phyloP scores from a whole-genome alignment of 1,284 basidiomycete genomes.

The Schizophyllum commune region DNA sequence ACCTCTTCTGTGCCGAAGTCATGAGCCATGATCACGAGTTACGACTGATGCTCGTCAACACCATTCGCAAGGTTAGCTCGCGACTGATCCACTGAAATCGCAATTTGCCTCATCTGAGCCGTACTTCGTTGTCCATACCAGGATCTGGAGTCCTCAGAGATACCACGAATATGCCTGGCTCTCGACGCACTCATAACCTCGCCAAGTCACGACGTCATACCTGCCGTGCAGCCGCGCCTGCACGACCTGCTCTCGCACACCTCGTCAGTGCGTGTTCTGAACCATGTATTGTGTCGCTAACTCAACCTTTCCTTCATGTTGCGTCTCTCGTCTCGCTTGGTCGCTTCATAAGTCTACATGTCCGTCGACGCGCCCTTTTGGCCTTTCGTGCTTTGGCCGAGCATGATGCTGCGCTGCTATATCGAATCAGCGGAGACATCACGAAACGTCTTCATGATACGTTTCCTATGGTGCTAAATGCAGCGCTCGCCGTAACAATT shows the following conservation, averaged over 20 bases:
- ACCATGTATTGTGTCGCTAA: too few species aligned
- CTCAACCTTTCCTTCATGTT: too few species aligned
- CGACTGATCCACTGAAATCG: too few species aligned
- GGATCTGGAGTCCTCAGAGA: constrained; percentile 55
- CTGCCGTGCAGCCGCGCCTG: constrained; percentile 62
- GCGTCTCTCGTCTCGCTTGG: constrained; percentile 3
- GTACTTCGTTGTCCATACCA: too few species aligned
- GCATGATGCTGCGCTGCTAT: constrained; percentile 40
- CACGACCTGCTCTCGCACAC: constrained; percentile 56
- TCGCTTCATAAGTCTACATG: constrained; percentile 38
- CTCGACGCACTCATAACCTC: constrained; percentile 56
- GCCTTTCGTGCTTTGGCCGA: constrained; percentile 48
- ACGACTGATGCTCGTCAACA: constrained; percentile 77
- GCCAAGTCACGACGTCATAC: constrained; percentile 57
- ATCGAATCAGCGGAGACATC: constrained; percentile 33
- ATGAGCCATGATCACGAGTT: constrained; percentile 63
- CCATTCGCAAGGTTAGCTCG: constrained; percentile 56
- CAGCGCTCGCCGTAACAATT: constrained; percentile 36
- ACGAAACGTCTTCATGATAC: constrained; percentile 39
- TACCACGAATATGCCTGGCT: constrained; percentile 59
- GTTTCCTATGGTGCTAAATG: constrained; percentile 36
- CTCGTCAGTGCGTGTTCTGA: constrained; percentile 53
- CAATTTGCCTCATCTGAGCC: too few species aligned
- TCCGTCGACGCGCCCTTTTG: constrained; percentile 55
- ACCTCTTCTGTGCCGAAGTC: constrained; percentile 64